Percentiles rank a stretch among this genome's conserved stretches.
These are phyloP conservation scores for Fusarium subtropicale DNA, from an alignment of 2,329 filamentous ascomycete species.

Conservation along the genomic window DNA sequence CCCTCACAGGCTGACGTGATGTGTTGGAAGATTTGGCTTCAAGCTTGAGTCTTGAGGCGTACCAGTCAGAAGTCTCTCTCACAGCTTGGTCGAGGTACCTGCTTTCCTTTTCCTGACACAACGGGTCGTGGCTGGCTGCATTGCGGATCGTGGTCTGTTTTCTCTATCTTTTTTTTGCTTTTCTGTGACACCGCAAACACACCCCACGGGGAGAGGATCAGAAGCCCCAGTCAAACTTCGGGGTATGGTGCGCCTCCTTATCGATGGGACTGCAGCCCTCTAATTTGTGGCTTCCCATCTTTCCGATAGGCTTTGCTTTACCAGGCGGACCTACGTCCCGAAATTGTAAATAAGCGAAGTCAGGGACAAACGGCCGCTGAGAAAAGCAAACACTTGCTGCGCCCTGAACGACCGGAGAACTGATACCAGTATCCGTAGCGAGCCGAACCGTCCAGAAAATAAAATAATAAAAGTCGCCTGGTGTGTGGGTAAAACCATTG, in stretches of 20 bases:
- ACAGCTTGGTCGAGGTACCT: background rate
- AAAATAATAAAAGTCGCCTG: background rate
- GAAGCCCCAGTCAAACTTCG: constrained; percentile 20
- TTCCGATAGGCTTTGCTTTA: constrained; percentile 31
- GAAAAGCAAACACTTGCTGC: constrained; percentile 12
- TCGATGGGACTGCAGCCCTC: background rate
- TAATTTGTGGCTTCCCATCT: constrained; percentile 30
- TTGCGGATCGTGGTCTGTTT: constrained; percentile 9
- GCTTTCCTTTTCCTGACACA: constrained; percentile 5
- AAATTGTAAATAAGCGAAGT: constrained; percentile 18
- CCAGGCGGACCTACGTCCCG: constrained; percentile 12
- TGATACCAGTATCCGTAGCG: background rate
- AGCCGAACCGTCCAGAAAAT: background rate
- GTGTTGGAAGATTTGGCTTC: constrained; percentile 9
- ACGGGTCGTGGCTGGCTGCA: background rate
- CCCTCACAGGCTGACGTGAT: constrained; percentile 37
- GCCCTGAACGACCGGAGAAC: constrained; percentile 18
- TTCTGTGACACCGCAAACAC: constrained; percentile 33
- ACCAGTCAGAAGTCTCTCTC: constrained; percentile 10
- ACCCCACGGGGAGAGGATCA: constrained; percentile 24
- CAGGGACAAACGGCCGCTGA: constrained; percentile 22
- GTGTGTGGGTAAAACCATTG: constrained; percentile 8
- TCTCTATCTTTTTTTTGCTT: constrained; percentile 29
- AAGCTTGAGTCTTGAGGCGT: constrained; percentile 23
- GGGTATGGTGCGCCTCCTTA: constrained; percentile 24